phyloP scores from a whole-genome alignment of 495 filamentous ascomycete species.

The Talaromyces trachyspermus region DNA sequence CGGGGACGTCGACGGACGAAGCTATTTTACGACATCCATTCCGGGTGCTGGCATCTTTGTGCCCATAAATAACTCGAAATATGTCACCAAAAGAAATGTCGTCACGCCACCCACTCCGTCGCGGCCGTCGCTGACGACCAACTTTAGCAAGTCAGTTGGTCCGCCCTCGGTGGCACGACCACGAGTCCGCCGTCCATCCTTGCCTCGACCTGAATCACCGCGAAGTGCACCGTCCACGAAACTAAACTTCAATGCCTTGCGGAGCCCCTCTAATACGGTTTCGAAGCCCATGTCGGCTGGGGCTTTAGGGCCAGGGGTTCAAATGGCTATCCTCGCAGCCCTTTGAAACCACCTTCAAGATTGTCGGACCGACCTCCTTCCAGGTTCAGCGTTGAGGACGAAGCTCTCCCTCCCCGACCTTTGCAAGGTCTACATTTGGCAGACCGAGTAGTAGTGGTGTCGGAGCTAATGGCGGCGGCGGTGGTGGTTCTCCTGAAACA shows the following conservation, averaged over 20 bases:
- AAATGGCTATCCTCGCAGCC: constrained; percentile 31
- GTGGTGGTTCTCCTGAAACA: constrained; percentile 33
- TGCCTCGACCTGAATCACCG: constrained; percentile 82
- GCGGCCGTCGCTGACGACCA: constrained; percentile 30
- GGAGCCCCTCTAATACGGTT: constrained; percentile 30
- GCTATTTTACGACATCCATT: constrained; percentile 74
- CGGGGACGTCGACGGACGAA: constrained; percentile 82
- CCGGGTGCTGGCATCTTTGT: constrained; percentile 90
- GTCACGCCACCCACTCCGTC: constrained; percentile 62
- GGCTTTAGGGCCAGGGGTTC: constrained; percentile 20
- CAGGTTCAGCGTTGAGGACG: constrained; percentile 34
- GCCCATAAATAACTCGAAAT: constrained; percentile 75
- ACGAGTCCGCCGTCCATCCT: constrained; percentile 55
- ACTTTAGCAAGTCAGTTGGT: constrained; percentile 83
- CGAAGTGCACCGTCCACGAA: constrained; percentile 43
- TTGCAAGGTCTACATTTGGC: constrained; percentile 23
- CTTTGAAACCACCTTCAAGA: constrained; percentile 37
- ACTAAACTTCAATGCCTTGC: constrained; percentile 47
- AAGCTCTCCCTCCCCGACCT: constrained; percentile 13
- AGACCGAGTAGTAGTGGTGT: constrained; percentile 1
- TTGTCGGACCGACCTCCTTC: constrained; percentile 37
- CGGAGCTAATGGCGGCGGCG: constrained; percentile 35
- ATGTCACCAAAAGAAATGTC: constrained; percentile 56
- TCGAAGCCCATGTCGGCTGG: constrained; percentile 2
- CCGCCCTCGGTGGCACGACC: constrained; percentile 61